Evolutionary conservation across 306 rosid species (phyloP).

Genomic region (Rosa rugosa): DNA sequence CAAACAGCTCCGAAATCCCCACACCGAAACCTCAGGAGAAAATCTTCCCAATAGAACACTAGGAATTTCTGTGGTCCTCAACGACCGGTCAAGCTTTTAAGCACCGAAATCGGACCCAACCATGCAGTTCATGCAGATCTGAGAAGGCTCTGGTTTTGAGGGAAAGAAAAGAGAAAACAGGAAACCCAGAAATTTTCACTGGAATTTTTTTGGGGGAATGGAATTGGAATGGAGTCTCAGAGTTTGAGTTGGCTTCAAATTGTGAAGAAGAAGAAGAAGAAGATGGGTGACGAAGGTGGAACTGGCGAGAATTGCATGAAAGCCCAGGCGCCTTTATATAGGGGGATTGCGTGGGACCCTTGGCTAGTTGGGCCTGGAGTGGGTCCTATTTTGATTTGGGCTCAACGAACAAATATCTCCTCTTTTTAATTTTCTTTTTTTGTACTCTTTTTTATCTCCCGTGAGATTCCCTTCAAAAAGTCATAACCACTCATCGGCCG

Average conservation of each 20-base stretch:
- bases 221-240: not conserved
- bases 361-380: constrained; percentile 30
- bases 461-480: constrained; percentile 16
- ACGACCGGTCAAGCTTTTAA: not conserved
- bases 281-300: constrained; percentile 22
- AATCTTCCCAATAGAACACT: not conserved
- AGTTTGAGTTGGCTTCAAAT: not conserved
- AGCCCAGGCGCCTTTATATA: constrained; percentile 46
- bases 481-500: constrained; percentile 38
- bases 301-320: constrained; percentile 72
- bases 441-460: constrained; percentile 13
- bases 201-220: not conserved
- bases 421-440: not conserved
- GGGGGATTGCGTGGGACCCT: constrained; percentile 6
- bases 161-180: not conserved
- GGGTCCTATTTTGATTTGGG: constrained; percentile 21
- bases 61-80: not conserved
- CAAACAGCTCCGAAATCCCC: constrained; percentile 53
- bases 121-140: constrained; percentile 43
- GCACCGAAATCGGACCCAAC: constrained; percentile 22
- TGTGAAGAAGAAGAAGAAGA: constrained; percentile 15
- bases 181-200: not conserved
- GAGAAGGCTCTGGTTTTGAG: not conserved
- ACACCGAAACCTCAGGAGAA: constrained; percentile 60
- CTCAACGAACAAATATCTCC: constrained; percentile 15